Base-by-base conservation (phyloP, 2,329 filamentous ascomycete genomes). In the Pyricularia pennisetigena region DNA sequence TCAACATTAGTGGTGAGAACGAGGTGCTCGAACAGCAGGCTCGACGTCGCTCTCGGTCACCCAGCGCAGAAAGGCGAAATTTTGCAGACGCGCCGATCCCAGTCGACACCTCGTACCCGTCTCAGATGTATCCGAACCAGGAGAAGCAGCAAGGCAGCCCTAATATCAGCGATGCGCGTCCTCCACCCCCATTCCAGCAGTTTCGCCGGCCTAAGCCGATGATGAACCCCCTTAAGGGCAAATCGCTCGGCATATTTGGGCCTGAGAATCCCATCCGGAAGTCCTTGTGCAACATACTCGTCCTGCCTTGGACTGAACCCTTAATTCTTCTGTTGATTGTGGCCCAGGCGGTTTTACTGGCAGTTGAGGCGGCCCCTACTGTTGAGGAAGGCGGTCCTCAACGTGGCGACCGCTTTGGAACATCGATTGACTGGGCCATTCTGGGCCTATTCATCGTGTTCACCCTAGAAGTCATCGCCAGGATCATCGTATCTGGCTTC, bases 1-100 rank as follows among this genome's bases (percentile, higher is more conserved):
- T 99, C 75, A 98, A 98, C 75, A 86, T 99, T 73, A 97, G 93
- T 79, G 97, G 97, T 75, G 95, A 98, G 74, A 90, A 90, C 4
- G 92, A 97, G 73, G 81, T 92, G 24, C 83, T 94, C 20, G 93
- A 97, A 76, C 88, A 90, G 70, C 88, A 86, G 67, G 83, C 88
- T 28, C 84, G 87, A 61, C 83, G 87, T 65, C 86, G 81, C 76
- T 90, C 80, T 77, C 86, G 76, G 72, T 88, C 80, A 73, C 82
- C 80, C 72, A 85, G 78, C 75, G 82, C 71, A 74, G 85, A 80
- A 69, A 61, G 62, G 30, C 66, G 73, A 30, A 82, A 84, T 69
- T 79, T 71, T 62, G 72, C 24, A 23, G 54, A 66, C 24, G 85
- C 79, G 71, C 74, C 80, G 23, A 23, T 49, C 24, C 26, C 41